Conservation (phyloP, 2,329 filamentous ascomycete genomes). For the Aspergillus uvarum region DNA sequence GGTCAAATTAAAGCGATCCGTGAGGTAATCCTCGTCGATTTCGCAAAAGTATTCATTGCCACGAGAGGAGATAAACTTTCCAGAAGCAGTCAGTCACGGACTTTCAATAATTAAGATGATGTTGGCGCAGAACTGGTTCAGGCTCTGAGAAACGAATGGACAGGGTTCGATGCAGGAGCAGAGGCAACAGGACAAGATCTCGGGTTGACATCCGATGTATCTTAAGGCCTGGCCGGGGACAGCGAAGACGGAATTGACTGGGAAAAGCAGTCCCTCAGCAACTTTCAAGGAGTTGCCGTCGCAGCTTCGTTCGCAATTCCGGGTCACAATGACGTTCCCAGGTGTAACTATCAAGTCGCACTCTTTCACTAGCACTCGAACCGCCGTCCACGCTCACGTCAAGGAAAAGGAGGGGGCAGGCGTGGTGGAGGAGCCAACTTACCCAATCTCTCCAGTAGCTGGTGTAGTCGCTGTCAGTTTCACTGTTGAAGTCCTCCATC, state of each 20-base stretch:
- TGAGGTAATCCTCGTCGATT: constrained; percentile 98
- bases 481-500: constrained; percentile 98
- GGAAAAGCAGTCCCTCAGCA: not conserved
- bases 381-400: constrained; percentile 7
- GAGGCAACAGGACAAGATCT: not conserved
- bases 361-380: constrained; percentile 11
- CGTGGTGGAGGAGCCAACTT: constrained; percentile 45
- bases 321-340: not conserved
- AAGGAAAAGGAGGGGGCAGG: constrained; percentile 11
- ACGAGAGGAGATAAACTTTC: constrained; percentile 91
- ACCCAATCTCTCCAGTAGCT: constrained; percentile 99
- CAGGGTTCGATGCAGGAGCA: not conserved
- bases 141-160: no score
- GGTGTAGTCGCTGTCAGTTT: constrained; percentile 98
- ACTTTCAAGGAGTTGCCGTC: not conserved
- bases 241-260: not conserved
- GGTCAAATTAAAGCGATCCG: constrained; percentile 96
- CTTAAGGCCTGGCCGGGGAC: not conserved
- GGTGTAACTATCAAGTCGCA: not conserved
- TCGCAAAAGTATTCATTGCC: constrained; percentile 99
- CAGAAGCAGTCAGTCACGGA: constrained; percentile 11
- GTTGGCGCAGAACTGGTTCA: not conserved
- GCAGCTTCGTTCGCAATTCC: no score
- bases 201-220: not conserved
- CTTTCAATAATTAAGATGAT: constrained; percentile 6